Percentiles rank a stretch among this genome's conserved stretches.
Evolutionary conservation across 352 stramenopile species (phyloP).

Genomic region (Saprolegnia parasitica): DNA sequence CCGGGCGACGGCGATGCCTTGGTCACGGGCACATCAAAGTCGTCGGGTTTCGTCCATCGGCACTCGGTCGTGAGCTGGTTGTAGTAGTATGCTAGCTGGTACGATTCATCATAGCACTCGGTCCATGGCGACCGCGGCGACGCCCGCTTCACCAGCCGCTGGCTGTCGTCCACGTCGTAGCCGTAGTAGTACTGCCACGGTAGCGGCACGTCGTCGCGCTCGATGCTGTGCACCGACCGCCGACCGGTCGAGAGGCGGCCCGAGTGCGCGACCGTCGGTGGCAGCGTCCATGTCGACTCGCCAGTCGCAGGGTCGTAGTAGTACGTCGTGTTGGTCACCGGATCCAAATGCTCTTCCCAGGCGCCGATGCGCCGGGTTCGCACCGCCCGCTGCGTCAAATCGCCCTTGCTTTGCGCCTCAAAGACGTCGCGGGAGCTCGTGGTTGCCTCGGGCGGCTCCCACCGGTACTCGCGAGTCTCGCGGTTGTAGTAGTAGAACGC

Average conservation of each 20-base stretch:
- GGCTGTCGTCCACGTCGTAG: conserved; percentile 49
- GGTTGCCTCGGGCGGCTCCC: conserved; percentile 47
- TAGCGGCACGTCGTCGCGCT: conserved; percentile 36
- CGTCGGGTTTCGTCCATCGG: conserved; percentile 63
- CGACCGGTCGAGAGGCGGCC: background rate
- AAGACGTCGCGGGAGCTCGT: conserved; percentile 44
- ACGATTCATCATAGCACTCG: conserved; percentile 47
- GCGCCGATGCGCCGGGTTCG: conserved; percentile 35
- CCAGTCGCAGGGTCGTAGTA: conserved; percentile 55
- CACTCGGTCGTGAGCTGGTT: conserved; percentile 73
- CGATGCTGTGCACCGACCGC: background rate
- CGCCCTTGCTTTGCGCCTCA: conserved; percentile 35
- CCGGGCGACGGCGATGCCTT: conserved; percentile 35
- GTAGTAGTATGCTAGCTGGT: conserved; percentile 54
- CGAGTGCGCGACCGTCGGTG: conserved; percentile 48
- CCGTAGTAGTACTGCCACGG: conserved; percentile 76
- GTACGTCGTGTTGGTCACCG: conserved; percentile 55
- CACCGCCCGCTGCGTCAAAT: conserved; percentile 37
- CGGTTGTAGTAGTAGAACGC: conserved; percentile 73
- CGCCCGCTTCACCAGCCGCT: conserved; percentile 34
- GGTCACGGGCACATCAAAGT: conserved; percentile 50
- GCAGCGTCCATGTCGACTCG: conserved; percentile 50
- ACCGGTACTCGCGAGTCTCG: conserved; percentile 67
- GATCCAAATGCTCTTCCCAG: conserved; percentile 67
- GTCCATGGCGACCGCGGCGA: conserved; percentile 54